Evolutionary conservation across 352 stramenopile genomes (phyloP).

Genomic region (Phytopythium sindhum): DNA sequence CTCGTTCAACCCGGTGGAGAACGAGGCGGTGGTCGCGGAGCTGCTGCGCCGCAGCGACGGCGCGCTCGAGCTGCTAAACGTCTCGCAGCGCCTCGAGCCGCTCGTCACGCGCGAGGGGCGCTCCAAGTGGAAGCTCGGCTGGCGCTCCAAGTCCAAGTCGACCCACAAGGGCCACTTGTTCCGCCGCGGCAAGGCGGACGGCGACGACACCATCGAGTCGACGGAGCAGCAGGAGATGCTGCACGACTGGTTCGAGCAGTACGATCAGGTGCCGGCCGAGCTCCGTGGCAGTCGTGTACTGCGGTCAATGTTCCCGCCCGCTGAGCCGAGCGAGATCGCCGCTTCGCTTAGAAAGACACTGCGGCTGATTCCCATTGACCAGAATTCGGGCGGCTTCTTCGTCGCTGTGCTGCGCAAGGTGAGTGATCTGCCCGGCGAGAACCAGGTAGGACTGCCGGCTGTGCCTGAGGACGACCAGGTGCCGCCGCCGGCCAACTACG

Average conservation of each 20-base stretch:
- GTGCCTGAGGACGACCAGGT: conserved; percentile 45
- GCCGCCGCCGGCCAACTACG: conserved; percentile 48
- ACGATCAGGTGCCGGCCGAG: conserved; percentile 53
- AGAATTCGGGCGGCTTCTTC: conserved; percentile 99
- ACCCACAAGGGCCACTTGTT: conserved; percentile 78
- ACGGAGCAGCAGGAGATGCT: conserved; percentile 15
- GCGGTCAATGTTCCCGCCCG: conserved; percentile 84
- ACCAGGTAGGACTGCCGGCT: conserved; percentile 43
- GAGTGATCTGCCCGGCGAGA: conserved; percentile 47
- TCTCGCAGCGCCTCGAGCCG: conserved; percentile 49
- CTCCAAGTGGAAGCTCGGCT: conserved; percentile 69
- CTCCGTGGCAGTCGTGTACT: conserved; percentile 62
- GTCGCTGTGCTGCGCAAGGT: conserved; percentile 94
- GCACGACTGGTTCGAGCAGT: conserved; percentile 79
- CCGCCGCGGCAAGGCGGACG: conserved; percentile 16
- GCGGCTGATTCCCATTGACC: conserved; percentile 95
- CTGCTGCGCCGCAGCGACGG: conserved; percentile 88
- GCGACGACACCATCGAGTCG: conserved; percentile 7
- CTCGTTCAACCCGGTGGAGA: conserved; percentile 98
- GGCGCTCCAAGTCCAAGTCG: conserved; percentile 87
- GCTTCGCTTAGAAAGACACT: conserved; percentile 87
- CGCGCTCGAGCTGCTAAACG: conserved; percentile 90
- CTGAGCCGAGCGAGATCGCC: conserved; percentile 19
- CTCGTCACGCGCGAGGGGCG: conserved; percentile 54
- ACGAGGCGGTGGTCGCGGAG: conserved; percentile 97